These are phyloP conservation scores for Coprinopsis cinerea DNA, from an alignment of 768 basidiomycete species.

Conservation along the genomic window DNA sequence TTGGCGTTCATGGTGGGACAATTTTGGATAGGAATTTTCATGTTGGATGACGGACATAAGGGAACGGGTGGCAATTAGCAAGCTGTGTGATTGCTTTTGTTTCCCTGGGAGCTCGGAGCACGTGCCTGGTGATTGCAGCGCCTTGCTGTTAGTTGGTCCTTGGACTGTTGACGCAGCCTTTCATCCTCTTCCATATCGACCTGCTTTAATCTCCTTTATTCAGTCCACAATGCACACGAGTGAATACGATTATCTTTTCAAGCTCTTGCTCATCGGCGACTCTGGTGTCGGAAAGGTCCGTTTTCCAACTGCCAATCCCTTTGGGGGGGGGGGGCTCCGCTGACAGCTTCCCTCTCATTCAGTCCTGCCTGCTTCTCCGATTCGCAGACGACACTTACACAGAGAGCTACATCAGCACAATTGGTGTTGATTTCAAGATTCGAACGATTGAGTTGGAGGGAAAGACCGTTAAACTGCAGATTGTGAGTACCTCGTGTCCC, in stretches of 20 bases:
- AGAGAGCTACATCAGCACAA: conserved; percentile 95
- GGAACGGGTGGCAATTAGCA: neutral
- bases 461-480: conserved; percentile 97
- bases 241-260: conserved; percentile 96
- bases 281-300: conserved; percentile 91
- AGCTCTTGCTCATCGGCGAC: conserved; percentile 91
- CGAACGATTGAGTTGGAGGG: conserved; percentile 98
- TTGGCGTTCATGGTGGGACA: too few species aligned
- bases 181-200: conserved; percentile 23
- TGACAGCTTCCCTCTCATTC: conserved; percentile 17
- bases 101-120: conserved; percentile 14
- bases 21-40: too few species aligned
- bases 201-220: conserved; percentile 21
- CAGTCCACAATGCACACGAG: conserved; percentile 71
- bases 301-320: conserved; percentile 18
- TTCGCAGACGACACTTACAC: conserved; percentile 98
- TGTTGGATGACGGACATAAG: too few species aligned
- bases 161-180: conserved; percentile 33
- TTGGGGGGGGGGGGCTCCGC: conserved; percentile 13
- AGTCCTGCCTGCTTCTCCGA: conserved; percentile 90
- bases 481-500: conserved; percentile 53
- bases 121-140: conserved; percentile 23
- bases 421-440: conserved; percentile 99
- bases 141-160: too few species aligned
- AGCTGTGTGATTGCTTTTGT: neutral